phyloP scores from a whole-genome alignment of 164 flowering plant species.

The Nymphaea colorata region DNA sequence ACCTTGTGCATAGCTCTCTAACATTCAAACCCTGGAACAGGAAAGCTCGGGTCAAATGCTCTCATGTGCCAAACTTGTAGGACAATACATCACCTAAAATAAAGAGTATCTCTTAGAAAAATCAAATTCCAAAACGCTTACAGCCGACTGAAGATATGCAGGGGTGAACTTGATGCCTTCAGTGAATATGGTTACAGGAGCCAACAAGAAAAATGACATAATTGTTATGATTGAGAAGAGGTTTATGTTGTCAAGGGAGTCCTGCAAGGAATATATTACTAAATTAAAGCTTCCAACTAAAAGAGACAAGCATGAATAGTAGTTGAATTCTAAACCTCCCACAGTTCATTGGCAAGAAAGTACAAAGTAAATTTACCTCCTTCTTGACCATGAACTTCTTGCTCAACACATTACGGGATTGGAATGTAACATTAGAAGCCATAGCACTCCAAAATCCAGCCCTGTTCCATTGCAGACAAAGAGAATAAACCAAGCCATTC shows the following conservation, averaged over 20 bases:
- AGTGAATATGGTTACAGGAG: constrained; percentile 42
- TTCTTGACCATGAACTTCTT: constrained; percentile 84
- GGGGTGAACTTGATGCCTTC: constrained; percentile 74
- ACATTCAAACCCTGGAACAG: constrained; percentile 59
- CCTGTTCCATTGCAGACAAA: constrained; percentile 27
- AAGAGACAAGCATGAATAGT: background rate
- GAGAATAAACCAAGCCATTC: background rate
- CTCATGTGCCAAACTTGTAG: background rate
- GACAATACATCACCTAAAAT: background rate
- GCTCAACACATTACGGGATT: constrained; percentile 93
- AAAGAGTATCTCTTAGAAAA: background rate
- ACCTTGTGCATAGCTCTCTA: constrained; percentile 36
- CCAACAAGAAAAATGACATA: constrained; percentile 45
- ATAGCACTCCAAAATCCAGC: constrained; percentile 97
- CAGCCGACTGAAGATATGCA: constrained; percentile 46
- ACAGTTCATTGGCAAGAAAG: background rate
- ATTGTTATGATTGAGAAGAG: constrained; percentile 67
- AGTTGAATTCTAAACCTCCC: background rate
- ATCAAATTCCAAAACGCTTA: constrained; percentile 19
- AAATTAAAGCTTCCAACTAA: background rate
- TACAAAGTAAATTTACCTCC: constrained; percentile 41
- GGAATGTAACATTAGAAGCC: constrained; percentile 90
- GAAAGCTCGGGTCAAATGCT: background rate
- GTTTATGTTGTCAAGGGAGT: constrained; percentile 69
- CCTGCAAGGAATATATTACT: constrained; percentile 34